phyloP scores from a whole-genome alignment of 495 filamentous ascomycete genomes.

The Amphirosellinia nigrospora region DNA sequence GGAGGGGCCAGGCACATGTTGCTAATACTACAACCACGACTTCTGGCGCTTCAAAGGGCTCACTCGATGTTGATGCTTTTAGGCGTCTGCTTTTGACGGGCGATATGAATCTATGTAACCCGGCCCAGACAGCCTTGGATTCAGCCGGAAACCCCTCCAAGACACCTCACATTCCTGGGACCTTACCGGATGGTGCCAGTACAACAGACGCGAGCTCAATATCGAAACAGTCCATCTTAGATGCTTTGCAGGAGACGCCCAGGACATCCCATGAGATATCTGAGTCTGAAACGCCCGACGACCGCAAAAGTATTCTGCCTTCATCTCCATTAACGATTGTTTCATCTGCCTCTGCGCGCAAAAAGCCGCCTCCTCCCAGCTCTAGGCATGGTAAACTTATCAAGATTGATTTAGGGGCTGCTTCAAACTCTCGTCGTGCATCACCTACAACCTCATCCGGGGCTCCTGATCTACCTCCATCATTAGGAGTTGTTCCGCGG shows the following conservation, averaged over 20 bases:
- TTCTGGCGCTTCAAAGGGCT: constrained; percentile 41
- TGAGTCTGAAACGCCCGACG: constrained; percentile 48
- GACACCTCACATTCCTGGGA: constrained; percentile 5
- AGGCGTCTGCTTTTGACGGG: constrained; percentile 66
- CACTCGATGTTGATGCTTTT: constrained; percentile 68
- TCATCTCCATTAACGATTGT: constrained; percentile 30
- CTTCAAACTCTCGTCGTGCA: constrained; percentile 31
- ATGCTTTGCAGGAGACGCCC: constrained; percentile 51
- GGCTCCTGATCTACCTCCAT: constrained; percentile 33
- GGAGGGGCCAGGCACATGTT: constrained; percentile 29
- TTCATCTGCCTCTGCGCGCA: constrained; percentile 36
- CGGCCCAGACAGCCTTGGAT: constrained; percentile 14
- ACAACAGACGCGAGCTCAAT: constrained; percentile 55
- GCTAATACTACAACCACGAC: constrained; percentile 5
- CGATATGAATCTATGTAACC: constrained; percentile 43
- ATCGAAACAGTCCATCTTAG: constrained; percentile 54
- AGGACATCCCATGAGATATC: constrained; percentile 54
- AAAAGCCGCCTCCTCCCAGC: constrained; percentile 62
- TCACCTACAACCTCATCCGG: constrained; percentile 33
- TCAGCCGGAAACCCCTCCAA: background rate
- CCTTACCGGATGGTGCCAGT: constrained; percentile 49
- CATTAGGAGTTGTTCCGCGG: constrained; percentile 32
- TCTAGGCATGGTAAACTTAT: constrained; percentile 75
- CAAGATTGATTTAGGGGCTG: constrained; percentile 44
- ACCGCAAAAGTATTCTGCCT: constrained; percentile 45